Evolutionary conservation across 2,329 filamentous ascomycete genomes (phyloP), one percentile per base, ranked within the genome.

Genomic region (Madurella mycetomatis): DNA sequence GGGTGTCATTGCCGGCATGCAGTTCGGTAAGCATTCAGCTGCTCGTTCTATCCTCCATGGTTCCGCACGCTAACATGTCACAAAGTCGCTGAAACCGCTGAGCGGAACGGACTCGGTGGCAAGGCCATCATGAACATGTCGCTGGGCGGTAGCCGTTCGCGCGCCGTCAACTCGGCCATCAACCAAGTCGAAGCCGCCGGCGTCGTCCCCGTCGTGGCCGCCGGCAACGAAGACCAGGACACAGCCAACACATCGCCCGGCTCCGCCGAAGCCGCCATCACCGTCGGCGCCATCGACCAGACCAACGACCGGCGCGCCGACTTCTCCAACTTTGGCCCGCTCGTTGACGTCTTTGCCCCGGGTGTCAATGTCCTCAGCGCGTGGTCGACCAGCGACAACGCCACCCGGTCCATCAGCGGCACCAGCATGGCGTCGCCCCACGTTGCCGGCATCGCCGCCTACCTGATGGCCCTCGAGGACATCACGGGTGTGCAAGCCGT

Each of bases 361-460:
- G 82, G 81, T 47, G 78, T 83, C 49, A 60, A 76, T 47, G 73
- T 84, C 30, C 67, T 76, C 51, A 80, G 76, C 58, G 77, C 77
- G 41, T 77, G 78, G 51, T 82, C 82, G 67, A 58, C 64, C n/a
- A 75, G 65, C 59, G 69, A 79, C 62, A 77, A 69, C 17, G 75
- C 69, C 57, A 76, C 71, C 47, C 68, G 68, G 37, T 67, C 66
- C 16, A 70, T 83, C 46, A 79, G 74, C 62, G 81, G 80, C 49
- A 83, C 81, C 57, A 80, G 78, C 58, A 87, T 86, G 84, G 84
- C 86, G 25, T 78, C 79, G 12, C 86, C 86, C 1, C 85, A 88
- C 66, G 77, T 88, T 51, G 79, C 82, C 46, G 86, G 86, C 46
- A 73, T 89, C 3, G 83, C 82, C 13, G 84, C 84, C 30, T 89